Evolutionary conservation across 495 filamentous ascomycete species (phyloP), one percentile per base, ranked within the genome.

Genomic region (Podospora pseudoanserina): DNA sequence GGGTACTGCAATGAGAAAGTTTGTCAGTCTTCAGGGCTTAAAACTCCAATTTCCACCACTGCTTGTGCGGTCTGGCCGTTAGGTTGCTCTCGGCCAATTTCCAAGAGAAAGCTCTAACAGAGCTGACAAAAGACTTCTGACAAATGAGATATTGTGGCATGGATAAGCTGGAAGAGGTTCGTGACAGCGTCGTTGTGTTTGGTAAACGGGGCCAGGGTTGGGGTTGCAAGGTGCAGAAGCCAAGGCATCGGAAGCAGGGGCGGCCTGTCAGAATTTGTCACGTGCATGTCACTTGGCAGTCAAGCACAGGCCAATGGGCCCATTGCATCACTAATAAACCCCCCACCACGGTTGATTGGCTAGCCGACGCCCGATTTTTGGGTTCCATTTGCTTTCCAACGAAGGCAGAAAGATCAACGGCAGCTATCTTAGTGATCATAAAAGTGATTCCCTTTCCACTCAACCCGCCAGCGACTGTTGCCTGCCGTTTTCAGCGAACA

Each of bases 261-360:
- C 13, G 39, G 39, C 39, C 39, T 49, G 39, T 49, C 5, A 49
- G 39, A 3, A 49, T 49, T 5, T 49, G 55, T 58, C 55, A 58
- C 55, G 55, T 58, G 55, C 19, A 6, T 19, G 55, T 26, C n/a
- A 7, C 55, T 58, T 58, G 7, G 7, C 55, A 15, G 55, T 1
- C 5, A 56, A 3, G 70, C 70, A 70, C 72, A 32, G 68, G 28
- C 72, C 74, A 74, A 64, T 54, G 26, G 13, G 44, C 16, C 32
- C 32, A 67, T 65, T 72, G 65, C 73, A 68, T 70, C 70, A 71
- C 57, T 63, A 53, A 23, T 23, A 66, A 60, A 56, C 49, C 66
- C 75, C 75, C 75, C 75, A 77, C 75, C 72, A 72, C 65, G 66
- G 73, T 75, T 77, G 75, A 77, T 77, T 77, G 75, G 75, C 73